phyloP scores from a whole-genome alignment of 2,329 filamentous ascomycete genomes.

The Botryotinia convoluta region DNA sequence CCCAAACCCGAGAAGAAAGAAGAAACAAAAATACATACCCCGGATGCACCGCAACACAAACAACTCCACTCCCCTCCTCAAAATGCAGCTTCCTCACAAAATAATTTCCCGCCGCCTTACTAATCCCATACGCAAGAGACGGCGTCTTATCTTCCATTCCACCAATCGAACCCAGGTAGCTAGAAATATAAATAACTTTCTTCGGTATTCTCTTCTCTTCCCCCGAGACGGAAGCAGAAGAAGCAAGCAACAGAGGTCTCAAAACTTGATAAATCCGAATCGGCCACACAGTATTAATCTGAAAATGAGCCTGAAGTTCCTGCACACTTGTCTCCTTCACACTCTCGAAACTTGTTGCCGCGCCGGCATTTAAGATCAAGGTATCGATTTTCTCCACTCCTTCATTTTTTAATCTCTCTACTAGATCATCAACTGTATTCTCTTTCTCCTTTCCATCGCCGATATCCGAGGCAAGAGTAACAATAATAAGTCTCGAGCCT shows the following conservation, averaged over 20 bases:
- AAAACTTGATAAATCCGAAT: slow-evolving; percentile 47
- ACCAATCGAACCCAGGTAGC: slow-evolving; percentile 31
- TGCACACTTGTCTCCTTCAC: too few species aligned
- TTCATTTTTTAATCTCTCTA: neutral
- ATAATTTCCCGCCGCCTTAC: slow-evolving; percentile 43
- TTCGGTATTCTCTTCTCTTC: slow-evolving; percentile 30
- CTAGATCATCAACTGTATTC: neutral
- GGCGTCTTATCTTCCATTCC: slow-evolving; percentile 25
- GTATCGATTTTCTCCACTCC: slow-evolving; percentile 47
- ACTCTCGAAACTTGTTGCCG: too few species aligned
- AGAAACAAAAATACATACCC: slow-evolving; percentile 27
- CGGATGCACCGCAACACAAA: slow-evolving; percentile 37
- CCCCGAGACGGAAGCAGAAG: neutral
- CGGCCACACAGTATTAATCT: slow-evolving; percentile 46
- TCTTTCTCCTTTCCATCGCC: accelerated
- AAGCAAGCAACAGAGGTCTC: slow-evolving; percentile 40
- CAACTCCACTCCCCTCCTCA: slow-evolving; percentile 38
- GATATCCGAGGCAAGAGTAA: neutral
- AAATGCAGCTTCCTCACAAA: slow-evolving; percentile 41
- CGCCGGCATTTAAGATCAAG: slow-evolving; percentile 51
- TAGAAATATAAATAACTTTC: slow-evolving; percentile 43
- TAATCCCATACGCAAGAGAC: slow-evolving; percentile 43
- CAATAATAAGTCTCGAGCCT: neutral
- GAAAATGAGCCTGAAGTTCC: slow-evolving; percentile 35
- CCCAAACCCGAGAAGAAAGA: too few species aligned